A percentile compares a stretch with the other conserved stretches of the same genome.
Conservation (phyloP, 768 basidiomycete genomes). For the Suillus tomentosus region DNA sequence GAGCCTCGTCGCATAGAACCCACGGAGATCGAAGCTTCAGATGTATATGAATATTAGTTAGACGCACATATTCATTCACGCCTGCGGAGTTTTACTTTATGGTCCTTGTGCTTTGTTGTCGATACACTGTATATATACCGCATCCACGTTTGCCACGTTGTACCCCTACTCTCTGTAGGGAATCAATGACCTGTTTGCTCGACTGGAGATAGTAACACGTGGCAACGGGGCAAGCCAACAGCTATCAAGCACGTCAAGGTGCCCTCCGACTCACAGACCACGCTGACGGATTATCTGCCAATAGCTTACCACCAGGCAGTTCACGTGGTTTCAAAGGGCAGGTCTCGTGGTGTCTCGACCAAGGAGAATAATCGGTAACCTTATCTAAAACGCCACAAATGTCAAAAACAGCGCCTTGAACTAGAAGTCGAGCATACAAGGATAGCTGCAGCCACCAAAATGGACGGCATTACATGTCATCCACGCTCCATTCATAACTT, state of each 20-base stretch:
- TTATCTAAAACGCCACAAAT: slow-evolving; percentile 3
- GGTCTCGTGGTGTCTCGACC: slow-evolving; percentile 5
- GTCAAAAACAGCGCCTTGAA: not conserved
- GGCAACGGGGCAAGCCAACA: not conserved
- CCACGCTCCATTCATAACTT: slow-evolving; percentile 84
- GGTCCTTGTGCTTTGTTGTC: slow-evolving; percentile 14
- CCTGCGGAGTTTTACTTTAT: slow-evolving; percentile 14
- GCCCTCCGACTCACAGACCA: not conserved
- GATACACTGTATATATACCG: slow-evolving; percentile 15
- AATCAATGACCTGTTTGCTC: not conserved
- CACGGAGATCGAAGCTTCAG: slow-evolving; percentile 33
- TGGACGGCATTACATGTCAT: slow-evolving; percentile 73
- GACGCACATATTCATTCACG: slow-evolving; percentile 11
- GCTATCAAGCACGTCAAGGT: not conserved
- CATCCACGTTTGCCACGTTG: slow-evolving; percentile 8
- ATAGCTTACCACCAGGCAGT: not conserved
- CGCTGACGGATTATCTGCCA: not conserved
- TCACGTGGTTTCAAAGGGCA: slow-evolving; percentile 1
- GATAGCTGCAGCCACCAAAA: slow-evolving; percentile 3
- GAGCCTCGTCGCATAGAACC: slow-evolving; percentile 36
- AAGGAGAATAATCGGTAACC: slow-evolving; percentile 1
- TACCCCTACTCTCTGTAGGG: not conserved
- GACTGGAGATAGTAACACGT: not conserved
- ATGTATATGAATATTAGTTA: slow-evolving; percentile 35
- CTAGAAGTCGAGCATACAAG: slow-evolving; percentile 4